Evolutionary conservation across 2,329 filamentous ascomycete genomes (phyloP), one percentile per base, ranked within the genome.

Genomic region (Thermothelomyces thermophilus): DNA sequence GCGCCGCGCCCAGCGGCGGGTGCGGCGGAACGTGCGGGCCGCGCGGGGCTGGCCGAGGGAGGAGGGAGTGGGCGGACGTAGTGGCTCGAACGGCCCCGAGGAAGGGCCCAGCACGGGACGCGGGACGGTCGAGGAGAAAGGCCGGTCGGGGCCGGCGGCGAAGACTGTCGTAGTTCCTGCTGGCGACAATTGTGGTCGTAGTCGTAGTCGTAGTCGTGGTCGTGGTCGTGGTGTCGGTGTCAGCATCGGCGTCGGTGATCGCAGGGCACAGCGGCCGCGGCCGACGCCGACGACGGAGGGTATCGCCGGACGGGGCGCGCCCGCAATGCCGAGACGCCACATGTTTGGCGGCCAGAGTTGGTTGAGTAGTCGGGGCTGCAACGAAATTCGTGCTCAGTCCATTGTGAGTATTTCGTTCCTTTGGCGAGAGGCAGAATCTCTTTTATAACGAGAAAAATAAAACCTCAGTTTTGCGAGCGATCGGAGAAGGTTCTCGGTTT

Each of bases 1-100:
- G 37, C 89, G 81, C 30, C 88, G 86, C n/a, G 79, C 73, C 85
- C 86, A 94, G 77, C 80, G 86, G 47, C 84, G 77, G 19, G 80
- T 77, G 30, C 80, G 80, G 14, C 74, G 76, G 64, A 87, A 95
- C 51, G 83, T 76, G 64, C 85, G 89, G 10, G 87, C 82, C 8
- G 79, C 74, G 17, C 72, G 73, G 0, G 90, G 84, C 48, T 79
- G 82, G 45, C 89, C 89, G 26, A 97, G 77, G 33, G 87, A 86
- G 52, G 77, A 78, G 5, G 90, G 90, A 4, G 87, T 82, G 0
- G 90, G 90, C 5, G 90, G 90, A 0, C 79, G 76, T 59, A 90
- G 78, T 13, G 83, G 79, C 56, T 83, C 73, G 63, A 82, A 87
- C 52, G 73, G 72, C 31, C 68, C 34, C 8, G 8, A 10, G 14